phyloP scores from a whole-genome alignment of 2,329 filamentous ascomycete genomes.

The Diaporthe ilicicola region DNA sequence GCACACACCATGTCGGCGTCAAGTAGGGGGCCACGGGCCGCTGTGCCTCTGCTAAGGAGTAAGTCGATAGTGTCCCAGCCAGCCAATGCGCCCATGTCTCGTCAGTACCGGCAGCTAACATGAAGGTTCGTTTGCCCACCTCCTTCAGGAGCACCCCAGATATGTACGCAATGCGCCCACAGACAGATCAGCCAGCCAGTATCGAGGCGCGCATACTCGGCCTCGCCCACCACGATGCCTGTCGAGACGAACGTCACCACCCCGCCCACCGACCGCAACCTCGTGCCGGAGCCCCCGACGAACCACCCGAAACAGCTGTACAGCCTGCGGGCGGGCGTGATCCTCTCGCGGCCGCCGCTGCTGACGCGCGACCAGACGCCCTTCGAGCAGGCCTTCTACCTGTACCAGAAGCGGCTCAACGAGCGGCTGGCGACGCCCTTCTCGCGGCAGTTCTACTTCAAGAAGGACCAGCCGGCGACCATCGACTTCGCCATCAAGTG shows the following conservation, averaged over 20 bases:
- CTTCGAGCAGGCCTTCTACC: conserved; percentile 93
- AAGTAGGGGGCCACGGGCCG: conserved; percentile 63
- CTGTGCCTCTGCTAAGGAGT: conserved; percentile 61
- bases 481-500: conserved; percentile 92
- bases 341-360: conserved; percentile 88
- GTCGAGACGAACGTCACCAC: conserved; percentile 38
- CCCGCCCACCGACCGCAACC: conserved; percentile 36
- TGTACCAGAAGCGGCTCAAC: conserved; percentile 97
- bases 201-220: conserved; percentile 45
- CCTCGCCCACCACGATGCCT: conserved; percentile 38
- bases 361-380: conserved; percentile 84
- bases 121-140: not conserved
- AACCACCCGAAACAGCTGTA: conserved; percentile 44
- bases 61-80: conserved; percentile 27
- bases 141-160: conserved; percentile 38
- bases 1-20: conserved; percentile 59
- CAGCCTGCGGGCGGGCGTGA: conserved; percentile 70
- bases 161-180: conserved; percentile 48
- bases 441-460: conserved; percentile 93
- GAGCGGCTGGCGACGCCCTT: conserved; percentile 91
- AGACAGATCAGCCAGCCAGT: conserved; percentile 40
- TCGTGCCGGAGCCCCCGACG: conserved; percentile 37
- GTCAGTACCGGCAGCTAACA: conserved; percentile 43
- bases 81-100: not conserved
- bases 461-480: conserved; percentile 83